These are phyloP conservation scores for Eucalyptus pauciflora DNA, from an alignment of 345 rosid species.

Conservation along the genomic window DNA sequence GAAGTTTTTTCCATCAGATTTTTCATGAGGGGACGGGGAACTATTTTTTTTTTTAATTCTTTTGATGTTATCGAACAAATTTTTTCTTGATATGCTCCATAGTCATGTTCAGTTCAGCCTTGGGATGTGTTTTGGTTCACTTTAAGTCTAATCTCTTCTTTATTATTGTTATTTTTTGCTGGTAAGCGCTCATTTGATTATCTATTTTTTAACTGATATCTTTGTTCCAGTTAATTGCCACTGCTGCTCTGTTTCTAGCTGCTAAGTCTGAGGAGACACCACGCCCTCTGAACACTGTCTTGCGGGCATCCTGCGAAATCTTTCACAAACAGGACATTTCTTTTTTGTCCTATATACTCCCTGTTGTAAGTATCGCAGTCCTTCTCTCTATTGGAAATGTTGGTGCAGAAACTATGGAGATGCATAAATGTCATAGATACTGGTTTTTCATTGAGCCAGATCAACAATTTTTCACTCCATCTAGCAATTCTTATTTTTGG, in stretches of 20 bases:
- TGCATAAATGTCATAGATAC: neutral
- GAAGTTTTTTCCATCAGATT: neutral
- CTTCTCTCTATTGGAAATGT: neutral
- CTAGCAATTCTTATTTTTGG: neutral
- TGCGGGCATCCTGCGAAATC: slow-evolving; percentile 50
- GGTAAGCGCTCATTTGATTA: neutral
- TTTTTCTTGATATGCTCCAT: neutral
- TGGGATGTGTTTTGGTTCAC: neutral
- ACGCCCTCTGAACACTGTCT: slow-evolving; percentile 50
- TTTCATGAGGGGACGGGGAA: neutral
- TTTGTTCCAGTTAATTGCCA: slow-evolving; percentile 53
- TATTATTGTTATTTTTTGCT: neutral
- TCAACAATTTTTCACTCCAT: neutral
- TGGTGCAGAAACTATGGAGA: neutral
- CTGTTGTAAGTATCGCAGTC: slow-evolving; percentile 38
- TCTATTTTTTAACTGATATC: neutral
- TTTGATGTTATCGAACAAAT: neutral
- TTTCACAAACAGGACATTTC: slow-evolving; percentile 55
- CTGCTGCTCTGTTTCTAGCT: slow-evolving; percentile 72
- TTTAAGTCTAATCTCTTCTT: neutral
- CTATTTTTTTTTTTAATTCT: neutral
- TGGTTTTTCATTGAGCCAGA: neutral
- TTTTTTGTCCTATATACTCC: slow-evolving; percentile 49
- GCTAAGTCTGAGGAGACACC: slow-evolving; percentile 84
- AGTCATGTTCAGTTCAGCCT: neutral